Evolutionary conservation across 2,329 filamentous ascomycete species (phyloP).

Genomic region (Sporothrix dimorphospora): DNA sequence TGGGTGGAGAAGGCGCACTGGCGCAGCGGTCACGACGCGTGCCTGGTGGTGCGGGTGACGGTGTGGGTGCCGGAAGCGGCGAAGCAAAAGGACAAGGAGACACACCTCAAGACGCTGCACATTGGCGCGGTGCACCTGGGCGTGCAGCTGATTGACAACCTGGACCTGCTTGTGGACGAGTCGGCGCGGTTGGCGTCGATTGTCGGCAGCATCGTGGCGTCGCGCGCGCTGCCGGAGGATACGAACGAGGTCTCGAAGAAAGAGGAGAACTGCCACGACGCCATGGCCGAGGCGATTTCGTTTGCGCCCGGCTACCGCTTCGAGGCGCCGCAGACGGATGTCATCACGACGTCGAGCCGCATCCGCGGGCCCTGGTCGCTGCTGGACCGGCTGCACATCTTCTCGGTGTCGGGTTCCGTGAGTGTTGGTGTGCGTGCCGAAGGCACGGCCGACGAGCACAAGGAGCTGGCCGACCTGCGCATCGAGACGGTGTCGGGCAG

Average conservation of each 20-base stretch:
- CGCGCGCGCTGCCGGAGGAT: conserved; percentile 34
- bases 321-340: conserved; percentile 47
- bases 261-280: neutral
- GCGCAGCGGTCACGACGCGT: conserved; percentile 42
- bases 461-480: conserved; percentile 46
- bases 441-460: conserved; percentile 37
- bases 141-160: conserved; percentile 46
- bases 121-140: conserved; percentile 47
- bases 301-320: conserved; percentile 44
- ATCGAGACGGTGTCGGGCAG: conserved; percentile 50
- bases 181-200: conserved; percentile 43
- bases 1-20: conserved; percentile 18
- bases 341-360: conserved; percentile 48
- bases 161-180: conserved; percentile 43
- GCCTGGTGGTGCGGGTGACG: conserved; percentile 53
- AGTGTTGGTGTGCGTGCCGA: conserved; percentile 40
- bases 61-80: conserved; percentile 49
- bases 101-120: conserved; percentile 43
- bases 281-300: neutral
- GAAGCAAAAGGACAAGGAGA: neutral
- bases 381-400: conserved; percentile 52
- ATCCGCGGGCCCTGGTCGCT: conserved; percentile 56
- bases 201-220: conserved; percentile 46
- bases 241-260: neutral
- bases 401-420: conserved; percentile 50